Percentiles rank a stretch among this genome's conserved stretches.
phyloP scores from a whole-genome alignment of 2,329 filamentous ascomycete genomes.

The Byssothecium circinans region DNA sequence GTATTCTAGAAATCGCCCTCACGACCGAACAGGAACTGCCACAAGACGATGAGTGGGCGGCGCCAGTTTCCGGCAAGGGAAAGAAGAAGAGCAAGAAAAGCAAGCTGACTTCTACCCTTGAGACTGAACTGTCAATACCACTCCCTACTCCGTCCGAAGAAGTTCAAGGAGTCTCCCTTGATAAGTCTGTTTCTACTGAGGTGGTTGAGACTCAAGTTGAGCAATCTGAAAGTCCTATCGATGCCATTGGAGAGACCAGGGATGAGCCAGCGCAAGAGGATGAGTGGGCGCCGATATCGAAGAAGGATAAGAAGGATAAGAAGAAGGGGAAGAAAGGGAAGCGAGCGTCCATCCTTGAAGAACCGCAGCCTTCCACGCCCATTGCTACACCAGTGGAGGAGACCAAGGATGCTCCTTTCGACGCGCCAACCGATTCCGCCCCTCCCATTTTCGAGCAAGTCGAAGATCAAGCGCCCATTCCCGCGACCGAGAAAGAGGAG shows the following conservation, averaged over 20 bases:
- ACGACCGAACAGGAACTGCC: constrained; percentile 1
- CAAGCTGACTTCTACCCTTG: constrained; percentile 8
- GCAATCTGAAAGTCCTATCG: background rate
- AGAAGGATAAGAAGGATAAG: constrained; percentile 8
- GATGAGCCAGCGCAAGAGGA: constrained; percentile 1
- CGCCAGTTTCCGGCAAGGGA: constrained; percentile 9
- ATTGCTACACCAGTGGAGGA: constrained; percentile 5
- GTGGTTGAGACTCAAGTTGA: background rate
- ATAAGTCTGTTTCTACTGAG: background rate
- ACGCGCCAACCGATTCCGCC: background rate
- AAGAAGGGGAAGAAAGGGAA: constrained; percentile 13
- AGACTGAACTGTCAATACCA: constrained; percentile 5
- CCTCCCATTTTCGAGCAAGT: background rate
- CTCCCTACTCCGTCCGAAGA: constrained; percentile 5
- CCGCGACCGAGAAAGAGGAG: background rate
- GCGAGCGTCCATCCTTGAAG: constrained; percentile 4
- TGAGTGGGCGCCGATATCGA: background rate
- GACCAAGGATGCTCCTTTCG: background rate
- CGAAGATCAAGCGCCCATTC: background rate
- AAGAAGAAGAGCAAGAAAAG: constrained; percentile 14
- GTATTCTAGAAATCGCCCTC: background rate
- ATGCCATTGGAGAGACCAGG: background rate
- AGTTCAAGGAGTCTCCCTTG: background rate
- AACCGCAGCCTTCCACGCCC: background rate
- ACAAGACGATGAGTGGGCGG: constrained; percentile 7